Conservation (phyloP, 768 basidiomycete species). For the Rhodotorula babjevae region DNA sequence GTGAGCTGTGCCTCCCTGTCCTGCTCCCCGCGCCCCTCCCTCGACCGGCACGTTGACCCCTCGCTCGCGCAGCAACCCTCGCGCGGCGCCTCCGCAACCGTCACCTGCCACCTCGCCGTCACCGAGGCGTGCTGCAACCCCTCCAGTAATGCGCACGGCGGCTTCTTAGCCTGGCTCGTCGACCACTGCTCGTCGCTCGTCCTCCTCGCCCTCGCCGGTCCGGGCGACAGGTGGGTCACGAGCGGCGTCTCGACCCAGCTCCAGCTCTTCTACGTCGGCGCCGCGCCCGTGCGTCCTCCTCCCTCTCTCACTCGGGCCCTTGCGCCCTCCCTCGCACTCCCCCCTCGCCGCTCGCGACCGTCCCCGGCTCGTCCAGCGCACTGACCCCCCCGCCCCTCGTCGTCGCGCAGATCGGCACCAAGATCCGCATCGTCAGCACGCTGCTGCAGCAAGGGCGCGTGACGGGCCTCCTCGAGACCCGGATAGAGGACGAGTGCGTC, state of each 20-base stretch:
- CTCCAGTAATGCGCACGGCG: slow-evolving; percentile 29
- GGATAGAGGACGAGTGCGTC: slow-evolving; percentile 23
- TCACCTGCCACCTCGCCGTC: slow-evolving; percentile 17
- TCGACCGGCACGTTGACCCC: neutral
- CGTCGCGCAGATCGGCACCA: slow-evolving; percentile 11
- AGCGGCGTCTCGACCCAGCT: slow-evolving; percentile 27
- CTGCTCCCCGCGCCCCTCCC: neutral
- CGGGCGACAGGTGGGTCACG: slow-evolving; percentile 23
- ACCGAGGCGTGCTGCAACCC: slow-evolving; percentile 11
- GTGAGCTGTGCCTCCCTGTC: neutral
- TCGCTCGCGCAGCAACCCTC: slow-evolving; percentile 10
- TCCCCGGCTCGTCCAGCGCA: no score
- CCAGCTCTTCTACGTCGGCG: slow-evolving; percentile 17
- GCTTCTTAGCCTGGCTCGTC: slow-evolving; percentile 31
- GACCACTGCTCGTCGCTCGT: slow-evolving; percentile 30
- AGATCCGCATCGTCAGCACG: slow-evolving; percentile 8
- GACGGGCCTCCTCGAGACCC: slow-evolving; percentile 18
- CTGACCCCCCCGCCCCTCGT: no score
- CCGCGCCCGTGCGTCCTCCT: slow-evolving; percentile 24
- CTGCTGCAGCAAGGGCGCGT: slow-evolving; percentile 25
- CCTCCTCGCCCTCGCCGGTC: slow-evolving; percentile 16
- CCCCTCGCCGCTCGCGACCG: no score
- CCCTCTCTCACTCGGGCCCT: neutral
- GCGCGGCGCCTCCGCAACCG: slow-evolving; percentile 1
- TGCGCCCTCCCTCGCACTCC: neutral